phyloP scores from a whole-genome alignment of 2,329 filamentous ascomycete genomes.

The Fusarium nelsonii region DNA sequence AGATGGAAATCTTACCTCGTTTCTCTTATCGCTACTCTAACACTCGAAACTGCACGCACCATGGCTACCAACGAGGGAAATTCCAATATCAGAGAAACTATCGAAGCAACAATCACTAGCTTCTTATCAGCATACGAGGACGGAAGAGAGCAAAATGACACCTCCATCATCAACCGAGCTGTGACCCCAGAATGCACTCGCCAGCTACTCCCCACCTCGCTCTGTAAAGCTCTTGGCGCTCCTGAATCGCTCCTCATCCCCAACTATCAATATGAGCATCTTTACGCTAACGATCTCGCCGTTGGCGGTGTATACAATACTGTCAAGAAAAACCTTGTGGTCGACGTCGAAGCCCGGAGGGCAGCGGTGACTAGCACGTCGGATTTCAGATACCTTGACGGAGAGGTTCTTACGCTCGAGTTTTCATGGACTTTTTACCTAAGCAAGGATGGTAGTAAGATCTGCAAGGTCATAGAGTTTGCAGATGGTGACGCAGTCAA shows the following conservation, averaged over 20 bases:
- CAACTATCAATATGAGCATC: constrained; percentile 26
- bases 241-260: constrained; percentile 13
- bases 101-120: constrained; percentile 23
- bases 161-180: constrained; percentile 25
- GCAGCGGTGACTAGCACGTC: constrained; percentile 16
- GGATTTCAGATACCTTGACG: constrained; percentile 25
- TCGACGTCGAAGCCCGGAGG: constrained; percentile 21
- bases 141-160: constrained; percentile 11
- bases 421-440: constrained; percentile 26
- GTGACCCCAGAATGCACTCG: constrained; percentile 29
- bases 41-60: neutral
- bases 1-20: too few relatives aligned
- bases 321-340: constrained; percentile 3
- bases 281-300: constrained; percentile 16
- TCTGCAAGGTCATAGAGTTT: constrained; percentile 31
- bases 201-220: constrained; percentile 20
- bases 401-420: constrained; percentile 9
- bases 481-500: constrained; percentile 12
- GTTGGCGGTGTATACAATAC: constrained; percentile 18
- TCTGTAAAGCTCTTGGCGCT: constrained; percentile 16
- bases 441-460: constrained; percentile 25
- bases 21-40: rapidly evolving
- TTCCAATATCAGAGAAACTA: neutral
- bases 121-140: constrained; percentile 31
- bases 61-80: constrained; percentile 7